Conservation (phyloP, 495 filamentous ascomycete genomes). For the Xylaria cubensis region DNA sequence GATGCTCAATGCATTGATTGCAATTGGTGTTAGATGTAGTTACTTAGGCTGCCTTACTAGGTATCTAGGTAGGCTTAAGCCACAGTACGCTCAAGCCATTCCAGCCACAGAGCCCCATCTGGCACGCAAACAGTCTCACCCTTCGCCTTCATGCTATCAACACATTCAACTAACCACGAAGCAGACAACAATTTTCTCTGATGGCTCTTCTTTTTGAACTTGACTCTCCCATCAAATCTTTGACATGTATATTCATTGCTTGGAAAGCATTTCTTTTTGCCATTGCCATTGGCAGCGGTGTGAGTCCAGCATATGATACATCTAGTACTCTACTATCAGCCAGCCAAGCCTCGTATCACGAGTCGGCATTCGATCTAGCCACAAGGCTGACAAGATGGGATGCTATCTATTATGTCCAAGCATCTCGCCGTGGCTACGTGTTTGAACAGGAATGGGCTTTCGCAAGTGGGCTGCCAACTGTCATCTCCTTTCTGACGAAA, state of each 20-base stretch:
- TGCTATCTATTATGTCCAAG: slow-evolving; percentile 81
- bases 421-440: slow-evolving; percentile 72
- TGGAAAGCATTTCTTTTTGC: slow-evolving; percentile 80
- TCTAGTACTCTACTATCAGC: slow-evolving; percentile 70
- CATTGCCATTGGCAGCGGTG: slow-evolving; percentile 64
- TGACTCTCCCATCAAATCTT: slow-evolving; percentile 38
- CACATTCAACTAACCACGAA: background rate
- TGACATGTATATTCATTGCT: slow-evolving; percentile 49
- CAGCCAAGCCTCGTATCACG: slow-evolving; percentile 55
- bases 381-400: slow-evolving; percentile 85
- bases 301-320: slow-evolving; percentile 86
- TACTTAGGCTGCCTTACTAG: background rate
- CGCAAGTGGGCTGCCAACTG: slow-evolving; percentile 67
- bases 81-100: background rate
- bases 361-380: slow-evolving; percentile 56
- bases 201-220: slow-evolving; percentile 33
- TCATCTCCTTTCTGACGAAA: slow-evolving; percentile 49
- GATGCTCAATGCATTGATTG: background rate
- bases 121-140: background rate
- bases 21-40: background rate
- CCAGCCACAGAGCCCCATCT: background rate
- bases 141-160: background rate
- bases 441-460: slow-evolving; percentile 99
- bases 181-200: background rate
- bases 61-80: background rate